Evolutionary conservation across 805 yeast genomes (phyloP).

Genomic region (Starmerella apicola): DNA sequence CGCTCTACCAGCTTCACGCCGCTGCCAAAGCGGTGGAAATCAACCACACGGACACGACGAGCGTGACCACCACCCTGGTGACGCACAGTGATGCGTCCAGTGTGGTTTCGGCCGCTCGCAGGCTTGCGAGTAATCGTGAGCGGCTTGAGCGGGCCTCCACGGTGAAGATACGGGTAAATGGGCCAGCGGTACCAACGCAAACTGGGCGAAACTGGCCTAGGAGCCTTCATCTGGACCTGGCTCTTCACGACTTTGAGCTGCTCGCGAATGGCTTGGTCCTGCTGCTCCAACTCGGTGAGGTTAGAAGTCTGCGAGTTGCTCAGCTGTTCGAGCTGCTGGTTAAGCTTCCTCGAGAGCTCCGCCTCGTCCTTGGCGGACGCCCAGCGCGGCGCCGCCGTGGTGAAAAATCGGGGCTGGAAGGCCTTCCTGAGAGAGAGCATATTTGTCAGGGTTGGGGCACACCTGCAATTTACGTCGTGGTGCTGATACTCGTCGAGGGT

Average conservation of each 20-base stretch:
- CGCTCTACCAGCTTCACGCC: conserved; percentile 74
- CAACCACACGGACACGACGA: conserved; percentile 73
- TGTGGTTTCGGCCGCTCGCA: conserved; percentile 78
- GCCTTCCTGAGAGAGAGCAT: background rate
- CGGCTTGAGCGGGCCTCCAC: conserved; percentile 66
- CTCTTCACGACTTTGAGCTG: conserved; percentile 64
- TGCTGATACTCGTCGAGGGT: no score
- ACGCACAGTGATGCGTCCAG: conserved; percentile 80
- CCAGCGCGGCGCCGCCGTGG: background rate
- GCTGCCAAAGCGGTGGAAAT: conserved; percentile 49
- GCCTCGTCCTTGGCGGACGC: conserved; percentile 3
- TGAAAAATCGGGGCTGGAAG: background rate
- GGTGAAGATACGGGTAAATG: conserved; percentile 72
- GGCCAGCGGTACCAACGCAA: conserved; percentile 82
- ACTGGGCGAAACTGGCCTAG: conserved; percentile 77
- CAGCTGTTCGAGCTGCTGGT: conserved; percentile 22
- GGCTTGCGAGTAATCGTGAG: conserved; percentile 62
- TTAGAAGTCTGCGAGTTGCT: conserved; percentile 32
- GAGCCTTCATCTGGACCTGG: conserved; percentile 56
- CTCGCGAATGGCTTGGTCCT: conserved; percentile 57
- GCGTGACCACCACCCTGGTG: conserved; percentile 97
- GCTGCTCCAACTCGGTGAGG: conserved; percentile 63
- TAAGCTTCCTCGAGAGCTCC: conserved; percentile 15
- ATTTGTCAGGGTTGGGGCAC: no score
- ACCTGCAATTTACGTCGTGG: no score